Percentiles rank a stretch among this genome's conserved stretches.
These are phyloP conservation scores for Ceratocystis lukuohia DNA, from an alignment of 2,329 filamentous ascomycete species.

Conservation along the genomic window DNA sequence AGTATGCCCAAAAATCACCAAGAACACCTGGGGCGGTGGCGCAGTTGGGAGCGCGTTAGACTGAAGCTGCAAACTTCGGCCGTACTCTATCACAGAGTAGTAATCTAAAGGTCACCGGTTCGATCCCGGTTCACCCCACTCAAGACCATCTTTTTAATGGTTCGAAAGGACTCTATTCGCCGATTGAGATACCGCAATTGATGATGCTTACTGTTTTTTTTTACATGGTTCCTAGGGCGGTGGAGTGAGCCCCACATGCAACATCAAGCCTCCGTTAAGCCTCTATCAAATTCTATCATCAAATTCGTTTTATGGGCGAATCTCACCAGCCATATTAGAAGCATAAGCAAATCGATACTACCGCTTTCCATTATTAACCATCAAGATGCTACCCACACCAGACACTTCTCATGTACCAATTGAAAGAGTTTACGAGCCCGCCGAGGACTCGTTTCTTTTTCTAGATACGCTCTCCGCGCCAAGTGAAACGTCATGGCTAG, in stretches of 20 bases:
- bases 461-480: conserved; percentile 75
- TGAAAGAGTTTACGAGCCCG: conserved; percentile 81
- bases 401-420: conserved; percentile 85
- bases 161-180: neutral
- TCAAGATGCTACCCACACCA: conserved; percentile 75
- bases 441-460: conserved; percentile 89
- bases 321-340: too few species aligned
- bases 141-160: neutral
- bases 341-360: neutral
- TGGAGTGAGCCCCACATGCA: conserved; percentile 9
- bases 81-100: conserved; percentile 5
- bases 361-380: neutral
- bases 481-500: conserved; percentile 56
- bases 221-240: neutral
- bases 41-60: conserved; percentile 20
- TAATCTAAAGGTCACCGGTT: conserved; percentile 20
- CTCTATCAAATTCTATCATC: too few species aligned
- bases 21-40: conserved; percentile 13
- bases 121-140: conserved; percentile 20
- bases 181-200: neutral
- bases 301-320: too few species aligned
- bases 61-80: conserved; percentile 19
- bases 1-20: neutral
- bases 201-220: neutral
- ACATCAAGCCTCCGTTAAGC: neutral